These are phyloP conservation scores for Parietichytrium sp. DNA, from an alignment of 108 stramenopile species.

Conservation along the genomic window DNA sequence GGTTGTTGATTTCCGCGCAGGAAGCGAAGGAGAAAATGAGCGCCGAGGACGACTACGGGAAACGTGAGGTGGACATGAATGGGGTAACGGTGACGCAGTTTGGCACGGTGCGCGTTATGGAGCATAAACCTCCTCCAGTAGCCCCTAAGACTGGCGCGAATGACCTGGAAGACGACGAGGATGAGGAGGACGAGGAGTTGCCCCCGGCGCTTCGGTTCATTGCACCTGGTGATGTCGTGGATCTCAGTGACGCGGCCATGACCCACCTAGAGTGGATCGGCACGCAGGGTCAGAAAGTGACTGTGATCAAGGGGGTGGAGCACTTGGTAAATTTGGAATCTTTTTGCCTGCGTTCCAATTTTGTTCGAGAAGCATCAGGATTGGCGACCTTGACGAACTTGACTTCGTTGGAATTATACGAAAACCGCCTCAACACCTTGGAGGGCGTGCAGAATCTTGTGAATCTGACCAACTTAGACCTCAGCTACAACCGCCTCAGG, in stretches of 20 bases:
- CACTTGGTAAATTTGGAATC: neutral
- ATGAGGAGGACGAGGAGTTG: conserved; percentile 35
- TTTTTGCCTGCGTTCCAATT: conserved; percentile 46
- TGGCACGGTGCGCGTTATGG: conserved; percentile 7
- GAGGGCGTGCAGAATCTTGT: conserved; percentile 48
- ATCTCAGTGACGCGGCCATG: conserved; percentile 35
- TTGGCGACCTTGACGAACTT: conserved; percentile 11
- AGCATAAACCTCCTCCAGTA: neutral
- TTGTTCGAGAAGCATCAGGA: conserved; percentile 38
- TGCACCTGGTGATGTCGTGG: conserved; percentile 36
- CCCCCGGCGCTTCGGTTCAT: conserved; percentile 34
- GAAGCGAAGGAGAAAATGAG: neutral
- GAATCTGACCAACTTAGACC: conserved; percentile 53
- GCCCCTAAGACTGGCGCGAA: neutral
- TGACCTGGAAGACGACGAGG: neutral
- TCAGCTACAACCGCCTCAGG: conserved; percentile 96
- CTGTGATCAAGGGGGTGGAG: conserved; percentile 48
- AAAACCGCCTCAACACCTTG: conserved; percentile 79
- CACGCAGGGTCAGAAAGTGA: conserved; percentile 49
- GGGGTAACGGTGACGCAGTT: conserved; percentile 28
- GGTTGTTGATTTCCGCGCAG: too few relatives aligned
- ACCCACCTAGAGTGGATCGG: conserved; percentile 43
- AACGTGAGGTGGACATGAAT: neutral
- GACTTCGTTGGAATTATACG: conserved; percentile 78
- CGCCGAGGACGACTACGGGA: neutral